Evolutionary conservation across 176 grass and related monocot genomes (phyloP), one percentile per base, ranked within the genome.

Genomic region (Juncus inflexus): DNA sequence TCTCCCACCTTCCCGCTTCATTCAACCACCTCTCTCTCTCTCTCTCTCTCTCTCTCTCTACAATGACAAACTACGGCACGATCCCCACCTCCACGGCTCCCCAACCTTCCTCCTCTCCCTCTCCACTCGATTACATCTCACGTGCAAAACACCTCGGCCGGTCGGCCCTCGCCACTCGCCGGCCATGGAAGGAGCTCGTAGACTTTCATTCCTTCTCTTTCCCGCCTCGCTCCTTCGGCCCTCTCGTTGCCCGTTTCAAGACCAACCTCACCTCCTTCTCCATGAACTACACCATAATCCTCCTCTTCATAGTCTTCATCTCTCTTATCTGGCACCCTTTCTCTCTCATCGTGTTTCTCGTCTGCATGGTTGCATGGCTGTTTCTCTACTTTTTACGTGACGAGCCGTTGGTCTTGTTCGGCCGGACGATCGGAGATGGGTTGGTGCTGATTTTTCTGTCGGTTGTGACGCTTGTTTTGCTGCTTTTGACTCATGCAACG

Each of bases 321-420:
- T 91, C 84, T 40, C 85, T 99, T 9, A 71, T 99, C 41, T 99
- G 83, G 83, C 75, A 84, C 10, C 83, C 94, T 4, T 16, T 86
- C 65, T 99, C 94, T 58, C 80, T 99, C 67, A 79, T 99, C 58
- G 94, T 90, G 40, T 95, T 95, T 80, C 58, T 90, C 68, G 81
- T 72, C 52, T 73, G 77, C 83, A 71, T 95, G 75, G 72, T 70
- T 42, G 83, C 60, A 19, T 90, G 91, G 91, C 45, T 96, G 65
- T 76, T 86, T 64, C 84, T 96, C 73, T 96, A 90, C 78, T 90
- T 96, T 78, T 76, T 96, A 73, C 91, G 81, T 3, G 87, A 87
- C 61, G 69, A 76, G 15, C 55, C 79, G 10, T 65, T 90, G 69
- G 41, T 61, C 4, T 0, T 87, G 10, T 82, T 75, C 65, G 81